Evolutionary conservation across 345 rosid genomes (phyloP).

Genomic region (Noccaea caerulescens): DNA sequence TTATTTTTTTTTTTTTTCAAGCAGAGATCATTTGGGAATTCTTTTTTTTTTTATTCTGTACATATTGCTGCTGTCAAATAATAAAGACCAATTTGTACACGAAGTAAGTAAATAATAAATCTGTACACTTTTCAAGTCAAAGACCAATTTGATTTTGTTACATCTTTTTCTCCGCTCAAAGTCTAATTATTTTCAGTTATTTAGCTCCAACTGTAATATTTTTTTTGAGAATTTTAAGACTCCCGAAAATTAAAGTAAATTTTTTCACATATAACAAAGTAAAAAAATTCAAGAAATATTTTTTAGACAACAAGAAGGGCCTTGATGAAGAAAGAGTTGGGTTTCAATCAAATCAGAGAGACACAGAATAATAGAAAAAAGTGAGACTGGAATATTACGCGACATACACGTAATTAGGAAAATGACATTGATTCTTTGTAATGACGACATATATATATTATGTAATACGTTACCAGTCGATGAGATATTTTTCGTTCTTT

Average conservation of each 20-base stretch:
- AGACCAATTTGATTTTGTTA: not conserved
- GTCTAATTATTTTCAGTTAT: no score
- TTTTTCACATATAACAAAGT: no score
- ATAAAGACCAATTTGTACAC: no score
- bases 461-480: not conserved
- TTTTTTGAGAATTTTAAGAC: no score
- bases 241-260: no score
- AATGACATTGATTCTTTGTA: constrained; percentile 23
- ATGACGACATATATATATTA: constrained; percentile 5
- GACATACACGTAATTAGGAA: constrained; percentile 32
- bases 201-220: no score
- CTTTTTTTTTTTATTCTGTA: not conserved
- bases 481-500: constrained; percentile 8
- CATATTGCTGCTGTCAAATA: no score
- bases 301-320: not conserved
- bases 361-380: not conserved
- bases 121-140: not conserved
- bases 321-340: constrained; percentile 13
- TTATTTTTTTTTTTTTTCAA: not conserved
- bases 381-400: constrained; percentile 6
- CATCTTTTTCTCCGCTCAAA: no score
- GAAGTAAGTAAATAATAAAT: not conserved
- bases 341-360: constrained; percentile 9
- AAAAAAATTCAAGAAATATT: not conserved
- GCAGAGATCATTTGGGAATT: not conserved